A percentile compares a stretch with the other conserved stretches of the same genome.
Evolutionary conservation across 495 filamentous ascomycete genomes (phyloP).

Genomic region (Chaetomium tenue): DNA sequence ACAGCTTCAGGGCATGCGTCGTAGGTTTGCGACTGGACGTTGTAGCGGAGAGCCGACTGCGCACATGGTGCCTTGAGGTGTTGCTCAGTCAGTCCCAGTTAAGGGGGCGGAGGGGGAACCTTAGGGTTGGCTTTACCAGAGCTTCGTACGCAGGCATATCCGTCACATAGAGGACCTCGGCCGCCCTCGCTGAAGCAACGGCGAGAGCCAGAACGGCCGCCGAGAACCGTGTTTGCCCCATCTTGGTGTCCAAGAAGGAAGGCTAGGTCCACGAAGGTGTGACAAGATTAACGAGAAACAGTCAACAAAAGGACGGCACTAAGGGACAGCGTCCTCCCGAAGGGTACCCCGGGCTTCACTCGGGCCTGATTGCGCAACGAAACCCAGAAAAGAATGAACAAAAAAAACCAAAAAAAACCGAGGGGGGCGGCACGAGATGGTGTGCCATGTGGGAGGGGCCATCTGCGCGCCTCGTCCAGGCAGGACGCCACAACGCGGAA

Average conservation of each 20-base stretch:
- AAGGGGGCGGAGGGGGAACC: background rate
- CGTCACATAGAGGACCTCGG: slow-evolving; percentile 42
- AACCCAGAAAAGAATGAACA: slow-evolving; percentile 6
- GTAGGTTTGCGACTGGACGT: slow-evolving; percentile 42
- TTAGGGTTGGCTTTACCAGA: slow-evolving; percentile 33
- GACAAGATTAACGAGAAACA: background rate
- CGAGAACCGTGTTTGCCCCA: slow-evolving; percentile 21
- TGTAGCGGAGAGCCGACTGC: slow-evolving; percentile 40
- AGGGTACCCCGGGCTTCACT: background rate
- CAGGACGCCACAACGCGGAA: slow-evolving; percentile 1
- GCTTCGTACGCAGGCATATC: slow-evolving; percentile 44
- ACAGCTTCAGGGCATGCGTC: slow-evolving; percentile 42
- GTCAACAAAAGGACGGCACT: slow-evolving; percentile 19
- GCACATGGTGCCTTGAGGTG: slow-evolving; percentile 48
- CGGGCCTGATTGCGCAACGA: slow-evolving; percentile 8
- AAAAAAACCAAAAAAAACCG: slow-evolving; percentile 3
- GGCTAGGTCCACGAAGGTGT: slow-evolving; percentile 7
- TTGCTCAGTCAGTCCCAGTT: background rate
- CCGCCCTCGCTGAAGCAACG: slow-evolving; percentile 16
- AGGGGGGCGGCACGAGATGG: background rate
- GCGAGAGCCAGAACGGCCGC: slow-evolving; percentile 15
- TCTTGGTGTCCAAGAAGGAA: slow-evolving; percentile 17
- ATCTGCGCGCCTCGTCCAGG: background rate
- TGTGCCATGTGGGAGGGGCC: background rate
- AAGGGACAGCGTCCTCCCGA: slow-evolving; percentile 11